Conservation (phyloP, 2,329 filamentous ascomycete genomes). For the Zalaria sp. region DNA sequence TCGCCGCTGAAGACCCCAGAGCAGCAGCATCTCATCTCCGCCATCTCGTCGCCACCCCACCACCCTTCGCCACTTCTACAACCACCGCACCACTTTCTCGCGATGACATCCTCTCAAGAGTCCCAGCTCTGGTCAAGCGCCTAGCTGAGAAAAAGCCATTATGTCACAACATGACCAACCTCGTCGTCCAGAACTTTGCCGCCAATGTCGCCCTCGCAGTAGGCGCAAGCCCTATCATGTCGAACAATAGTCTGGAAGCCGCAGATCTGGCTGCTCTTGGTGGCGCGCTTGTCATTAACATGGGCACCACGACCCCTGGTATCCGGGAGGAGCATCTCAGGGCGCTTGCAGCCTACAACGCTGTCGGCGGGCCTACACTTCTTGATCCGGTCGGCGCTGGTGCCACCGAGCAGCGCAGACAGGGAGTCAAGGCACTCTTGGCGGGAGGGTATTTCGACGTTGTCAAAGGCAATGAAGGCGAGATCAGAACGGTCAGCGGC, state of each 20-base stretch:
- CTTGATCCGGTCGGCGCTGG: slow-evolving; percentile 86
- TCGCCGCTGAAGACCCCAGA: slow-evolving; percentile 56
- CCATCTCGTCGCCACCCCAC: slow-evolving; percentile 35
- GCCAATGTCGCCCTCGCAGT: slow-evolving; percentile 78
- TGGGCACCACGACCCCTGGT: slow-evolving; percentile 78
- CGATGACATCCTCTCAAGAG: slow-evolving; percentile 12
- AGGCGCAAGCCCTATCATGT: slow-evolving; percentile 88
- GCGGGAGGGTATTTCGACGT: slow-evolving; percentile 64
- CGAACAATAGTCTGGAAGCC: slow-evolving; percentile 73
- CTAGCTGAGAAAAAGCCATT: slow-evolving; percentile 55
- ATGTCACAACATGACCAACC: slow-evolving; percentile 94
- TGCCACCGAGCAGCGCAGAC: slow-evolving; percentile 59
- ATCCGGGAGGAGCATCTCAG: slow-evolving; percentile 56
- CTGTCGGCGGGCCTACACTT: slow-evolving; percentile 57
- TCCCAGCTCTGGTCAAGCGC: slow-evolving; percentile 33
- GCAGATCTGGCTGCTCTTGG: slow-evolving; percentile 62
- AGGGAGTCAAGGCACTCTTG: slow-evolving; percentile 58
- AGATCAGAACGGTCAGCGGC: slow-evolving; percentile 62
- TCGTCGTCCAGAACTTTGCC: slow-evolving; percentile 89
- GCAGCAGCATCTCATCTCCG: slow-evolving; percentile 46
- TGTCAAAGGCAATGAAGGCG: slow-evolving; percentile 83
- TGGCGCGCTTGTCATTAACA: slow-evolving; percentile 78
- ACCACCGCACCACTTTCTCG: slow-evolving; percentile 15
- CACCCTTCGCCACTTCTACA: slow-evolving; percentile 16
- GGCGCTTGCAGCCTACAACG: slow-evolving; percentile 72